phyloP scores from a whole-genome alignment of 2,329 filamentous ascomycete genomes.

The Ceratocystis colombiana region DNA sequence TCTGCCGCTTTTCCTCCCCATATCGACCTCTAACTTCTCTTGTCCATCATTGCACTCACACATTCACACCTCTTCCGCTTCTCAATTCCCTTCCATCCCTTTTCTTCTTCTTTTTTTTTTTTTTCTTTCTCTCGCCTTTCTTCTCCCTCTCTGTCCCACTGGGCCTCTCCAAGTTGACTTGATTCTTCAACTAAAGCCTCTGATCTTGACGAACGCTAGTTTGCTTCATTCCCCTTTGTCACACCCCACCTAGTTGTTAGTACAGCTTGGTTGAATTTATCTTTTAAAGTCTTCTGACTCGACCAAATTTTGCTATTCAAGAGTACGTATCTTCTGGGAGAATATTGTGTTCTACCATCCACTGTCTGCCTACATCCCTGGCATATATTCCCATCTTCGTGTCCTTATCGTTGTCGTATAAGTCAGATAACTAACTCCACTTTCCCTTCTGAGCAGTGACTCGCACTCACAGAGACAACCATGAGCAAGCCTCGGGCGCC shows the following conservation, averaged over 20 bases:
- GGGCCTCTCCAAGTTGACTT: background rate
- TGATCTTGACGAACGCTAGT: background rate
- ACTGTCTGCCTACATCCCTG: no score
- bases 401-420: slow-evolving; percentile 23
- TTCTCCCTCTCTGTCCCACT: background rate
- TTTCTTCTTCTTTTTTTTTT: background rate
- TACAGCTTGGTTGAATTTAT: background rate
- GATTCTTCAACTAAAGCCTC: background rate
- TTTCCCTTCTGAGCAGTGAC: slow-evolving; percentile 56
- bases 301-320: slow-evolving; percentile 3
- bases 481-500: slow-evolving; percentile 69
- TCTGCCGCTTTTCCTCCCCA: slow-evolving; percentile 7
- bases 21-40: background rate
- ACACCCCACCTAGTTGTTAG: background rate
- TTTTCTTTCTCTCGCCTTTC: background rate
- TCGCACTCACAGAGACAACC: slow-evolving; percentile 69
- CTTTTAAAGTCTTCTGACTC: background rate
- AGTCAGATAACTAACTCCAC: slow-evolving; percentile 26
- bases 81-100: background rate
- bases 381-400: no score
- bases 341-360: background rate
- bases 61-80: background rate
- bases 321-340: background rate
- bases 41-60: background rate
- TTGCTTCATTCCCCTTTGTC: background rate